Base-by-base conservation (phyloP, 371 early-diverging fungal genomes). In the Synchytrium microbalum region DNA sequence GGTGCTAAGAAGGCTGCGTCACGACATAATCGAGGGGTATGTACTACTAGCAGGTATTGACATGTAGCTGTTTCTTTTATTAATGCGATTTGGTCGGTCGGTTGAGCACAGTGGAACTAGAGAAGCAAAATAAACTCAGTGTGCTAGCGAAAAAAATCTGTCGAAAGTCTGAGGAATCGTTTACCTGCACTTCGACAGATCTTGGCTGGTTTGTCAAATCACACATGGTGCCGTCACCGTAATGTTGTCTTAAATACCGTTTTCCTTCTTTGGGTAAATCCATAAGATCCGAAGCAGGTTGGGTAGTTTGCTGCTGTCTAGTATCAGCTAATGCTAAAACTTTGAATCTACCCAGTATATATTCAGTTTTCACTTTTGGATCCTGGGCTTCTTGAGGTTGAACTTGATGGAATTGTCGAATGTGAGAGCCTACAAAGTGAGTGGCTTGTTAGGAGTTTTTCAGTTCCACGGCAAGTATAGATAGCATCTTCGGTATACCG, bases 71-170 rank as follows among this genome's bases (percentile, higher is more conserved):
- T 65, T 65, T 91, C 92, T 23, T 75, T 77, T 32, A 86, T 77
- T 31, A 73, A 67, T 0, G 82, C 71, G 27, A 91, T 84, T 19
- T 76, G 75, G 32, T 86, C 86, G 1, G 70, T 62, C 25, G 75
- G 66, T 61, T 82, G 76, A 62, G 79, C 81, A 64, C 89, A 88
- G 60, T 88, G 88, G 69, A 82, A 91, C 86, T 84, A 73, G 13
- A 10, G 32, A 26, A 23, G 53, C 2, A 19, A 46, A 19, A 59
- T 60, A n/a, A n/a, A n/a, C n/a, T n/a, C 31, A 30, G 32, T 30
- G 14, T 60, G 3, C 24, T 24, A 56, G 46, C 46, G 46, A 38
- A 19, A 13, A 29, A 8, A 56, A 5, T 26, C 24, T 26, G 5
- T 5, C 29, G 24, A 56, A 26, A 13, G 5, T 29, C 56, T 13